Conservation (phyloP, 2,329 filamentous ascomycete species). For the Clonostachys sp. region DNA sequence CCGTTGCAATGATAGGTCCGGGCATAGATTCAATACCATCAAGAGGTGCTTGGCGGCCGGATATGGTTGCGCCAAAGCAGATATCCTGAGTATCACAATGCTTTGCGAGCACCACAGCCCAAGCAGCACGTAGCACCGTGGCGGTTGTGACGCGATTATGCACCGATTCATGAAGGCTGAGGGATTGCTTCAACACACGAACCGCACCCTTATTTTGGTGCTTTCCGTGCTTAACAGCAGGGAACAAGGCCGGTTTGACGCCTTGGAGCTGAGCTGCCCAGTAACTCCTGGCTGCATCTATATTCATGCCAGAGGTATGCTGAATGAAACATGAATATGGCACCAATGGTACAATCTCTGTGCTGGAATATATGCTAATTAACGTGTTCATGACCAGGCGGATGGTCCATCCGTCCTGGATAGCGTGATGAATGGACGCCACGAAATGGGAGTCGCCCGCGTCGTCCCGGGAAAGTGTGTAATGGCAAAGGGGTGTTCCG, state of each 20-base stretch:
- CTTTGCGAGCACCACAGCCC: conserved; percentile 4
- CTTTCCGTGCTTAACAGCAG: background rate
- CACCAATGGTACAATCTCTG: background rate
- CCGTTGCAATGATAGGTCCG: conserved; percentile 8
- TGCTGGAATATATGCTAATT: background rate
- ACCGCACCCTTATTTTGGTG: background rate
- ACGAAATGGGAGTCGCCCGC: background rate
- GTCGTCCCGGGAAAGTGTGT: background rate
- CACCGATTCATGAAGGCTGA: background rate
- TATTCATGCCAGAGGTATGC: conserved; percentile 25
- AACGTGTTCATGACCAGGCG: conserved; percentile 17
- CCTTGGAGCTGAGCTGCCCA: background rate
- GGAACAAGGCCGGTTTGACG: conserved; percentile 6
- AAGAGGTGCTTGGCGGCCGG: conserved; percentile 11
- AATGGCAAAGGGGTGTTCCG: conserved; percentile 1
- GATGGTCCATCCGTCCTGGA: conserved; percentile 27
- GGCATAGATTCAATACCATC: conserved; percentile 3
- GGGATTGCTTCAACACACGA: background rate
- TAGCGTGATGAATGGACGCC: conserved; percentile 2
- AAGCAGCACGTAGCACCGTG: conserved; percentile 5
- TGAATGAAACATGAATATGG: conserved; percentile 30
- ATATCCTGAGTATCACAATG: conserved; percentile 25
- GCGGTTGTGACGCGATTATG: conserved; percentile 4
- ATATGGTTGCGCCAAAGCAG: conserved; percentile 9
- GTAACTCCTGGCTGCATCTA: background rate